A percentile compares a stretch with the other conserved stretches of the same genome.
These are phyloP conservation scores for Populus nigra DNA, from an alignment of 345 rosid genomes.

Conservation along the genomic window DNA sequence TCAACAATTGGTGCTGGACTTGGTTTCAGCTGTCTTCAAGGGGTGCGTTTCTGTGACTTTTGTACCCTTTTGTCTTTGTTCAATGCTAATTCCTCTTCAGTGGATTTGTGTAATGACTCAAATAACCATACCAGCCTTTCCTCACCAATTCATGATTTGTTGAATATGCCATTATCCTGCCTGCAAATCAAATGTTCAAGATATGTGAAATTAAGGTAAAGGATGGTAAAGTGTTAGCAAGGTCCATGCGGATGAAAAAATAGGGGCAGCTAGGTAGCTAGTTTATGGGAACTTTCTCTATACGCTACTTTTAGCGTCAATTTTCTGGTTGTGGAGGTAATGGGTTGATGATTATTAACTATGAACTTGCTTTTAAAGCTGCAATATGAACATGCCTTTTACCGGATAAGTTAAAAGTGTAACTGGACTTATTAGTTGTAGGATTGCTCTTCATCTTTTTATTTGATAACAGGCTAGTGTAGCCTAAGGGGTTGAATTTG, in stretches of 20 bases:
- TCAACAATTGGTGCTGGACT: slow-evolving; percentile 91
- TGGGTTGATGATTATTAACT: background rate
- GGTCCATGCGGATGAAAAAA: background rate
- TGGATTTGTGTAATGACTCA: background rate
- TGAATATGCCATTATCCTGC: background rate
- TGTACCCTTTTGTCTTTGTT: background rate
- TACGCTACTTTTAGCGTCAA: too few relatives aligned
- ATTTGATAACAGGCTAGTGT: background rate
- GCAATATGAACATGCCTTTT: background rate
- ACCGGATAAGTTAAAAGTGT: background rate
- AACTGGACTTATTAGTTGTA: background rate
- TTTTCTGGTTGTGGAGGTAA: background rate
- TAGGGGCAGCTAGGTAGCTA: background rate
- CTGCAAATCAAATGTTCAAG: background rate
- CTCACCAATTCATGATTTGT: background rate
- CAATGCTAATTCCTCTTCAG: background rate
- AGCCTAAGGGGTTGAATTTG: background rate
- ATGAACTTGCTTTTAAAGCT: background rate
- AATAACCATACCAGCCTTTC: background rate
- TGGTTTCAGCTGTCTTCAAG: slow-evolving; percentile 88
- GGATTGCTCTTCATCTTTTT: background rate
- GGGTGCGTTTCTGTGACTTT: slow-evolving; percentile 46
- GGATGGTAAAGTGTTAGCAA: background rate
- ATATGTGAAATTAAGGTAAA: background rate
- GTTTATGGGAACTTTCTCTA: background rate